These are phyloP conservation scores for Lagenaria siceraria DNA, from an alignment of 306 rosid species.

Conservation along the genomic window DNA sequence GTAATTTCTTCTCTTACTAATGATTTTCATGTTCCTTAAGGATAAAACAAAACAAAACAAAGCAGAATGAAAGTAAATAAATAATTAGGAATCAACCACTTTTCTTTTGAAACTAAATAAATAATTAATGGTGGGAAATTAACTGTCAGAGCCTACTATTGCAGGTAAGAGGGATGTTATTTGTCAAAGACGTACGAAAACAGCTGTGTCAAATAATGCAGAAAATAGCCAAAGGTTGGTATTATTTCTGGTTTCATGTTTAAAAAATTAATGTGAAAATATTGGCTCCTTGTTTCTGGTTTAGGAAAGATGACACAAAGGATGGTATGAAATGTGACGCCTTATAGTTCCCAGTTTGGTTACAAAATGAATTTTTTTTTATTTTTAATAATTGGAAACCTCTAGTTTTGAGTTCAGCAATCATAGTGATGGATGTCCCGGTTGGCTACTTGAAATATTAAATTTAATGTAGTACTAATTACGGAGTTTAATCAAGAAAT, in stretches of 20 bases:
- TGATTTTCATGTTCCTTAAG: not conserved
- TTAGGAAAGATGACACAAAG: not conserved
- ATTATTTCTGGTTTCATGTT: slow-evolving; percentile 2
- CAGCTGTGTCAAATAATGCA: slow-evolving; percentile 82
- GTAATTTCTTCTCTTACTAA: not conserved
- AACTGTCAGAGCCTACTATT: slow-evolving; percentile 17
- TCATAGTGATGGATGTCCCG: not conserved
- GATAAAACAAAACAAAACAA: not conserved
- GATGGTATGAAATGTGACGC: not conserved
- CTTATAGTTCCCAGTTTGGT: not conserved
- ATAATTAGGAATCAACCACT: not conserved
- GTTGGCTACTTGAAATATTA: not conserved
- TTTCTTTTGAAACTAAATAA: not conserved
- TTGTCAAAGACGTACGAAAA: slow-evolving; percentile 82
- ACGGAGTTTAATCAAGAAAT: not conserved
- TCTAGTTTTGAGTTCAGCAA: not conserved
- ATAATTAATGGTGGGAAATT: not conserved
- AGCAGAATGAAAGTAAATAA: not conserved
- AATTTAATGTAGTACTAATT: not conserved
- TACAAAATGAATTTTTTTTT: not conserved
- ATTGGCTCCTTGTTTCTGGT: not conserved
- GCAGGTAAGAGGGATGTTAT: slow-evolving; percentile 90
- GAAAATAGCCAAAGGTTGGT: slow-evolving; percentile 74
- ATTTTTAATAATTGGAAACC: not conserved
- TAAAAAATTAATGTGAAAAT: slow-evolving; percentile 8